A percentile compares a stretch with the other conserved stretches of the same genome.
These are phyloP conservation scores for Russula lepida DNA, from an alignment of 768 basidiomycete species.

Conservation along the genomic window DNA sequence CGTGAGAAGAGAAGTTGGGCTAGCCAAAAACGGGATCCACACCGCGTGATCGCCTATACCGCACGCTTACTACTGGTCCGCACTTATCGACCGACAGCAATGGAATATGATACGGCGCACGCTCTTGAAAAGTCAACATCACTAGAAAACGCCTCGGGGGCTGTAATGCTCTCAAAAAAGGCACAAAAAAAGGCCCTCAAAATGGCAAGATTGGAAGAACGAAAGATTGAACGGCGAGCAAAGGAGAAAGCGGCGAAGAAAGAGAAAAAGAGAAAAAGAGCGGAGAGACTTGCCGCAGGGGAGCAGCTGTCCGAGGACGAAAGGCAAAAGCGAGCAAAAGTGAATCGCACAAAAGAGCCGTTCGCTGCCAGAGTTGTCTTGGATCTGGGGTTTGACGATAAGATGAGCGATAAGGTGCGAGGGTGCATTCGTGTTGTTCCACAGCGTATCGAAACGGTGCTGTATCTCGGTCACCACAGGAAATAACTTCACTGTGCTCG, in stretches of 20 bases:
- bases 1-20: too few species aligned
- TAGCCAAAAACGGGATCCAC: too few species aligned
- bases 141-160: neutral
- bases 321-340: slow-evolving; percentile 26
- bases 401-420: slow-evolving; percentile 88
- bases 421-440: neutral
- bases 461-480: slow-evolving; percentile 40
- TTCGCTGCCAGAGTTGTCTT: slow-evolving; percentile 61
- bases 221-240: slow-evolving; percentile 67
- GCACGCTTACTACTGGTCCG: neutral
- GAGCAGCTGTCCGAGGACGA: slow-evolving; percentile 44
- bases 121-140: neutral
- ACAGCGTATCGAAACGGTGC: neutral
- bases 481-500: slow-evolving; percentile 79
- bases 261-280: slow-evolving; percentile 55
- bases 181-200: slow-evolving; percentile 71
- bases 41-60: too few species aligned
- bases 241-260: slow-evolving; percentile 71
- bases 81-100: neutral
- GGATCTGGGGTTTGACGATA: slow-evolving; percentile 87
- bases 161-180: slow-evolving; percentile 54
- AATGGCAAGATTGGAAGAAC: slow-evolving; percentile 52
- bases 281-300: slow-evolving; percentile 56
- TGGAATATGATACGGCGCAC: neutral
- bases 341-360: slow-evolving; percentile 22